Percentiles rank a stretch among this genome's conserved stretches.
These are phyloP conservation scores for Plenodomus lindquistii DNA, from an alignment of 2,329 filamentous ascomycete genomes.

Conservation along the genomic window DNA sequence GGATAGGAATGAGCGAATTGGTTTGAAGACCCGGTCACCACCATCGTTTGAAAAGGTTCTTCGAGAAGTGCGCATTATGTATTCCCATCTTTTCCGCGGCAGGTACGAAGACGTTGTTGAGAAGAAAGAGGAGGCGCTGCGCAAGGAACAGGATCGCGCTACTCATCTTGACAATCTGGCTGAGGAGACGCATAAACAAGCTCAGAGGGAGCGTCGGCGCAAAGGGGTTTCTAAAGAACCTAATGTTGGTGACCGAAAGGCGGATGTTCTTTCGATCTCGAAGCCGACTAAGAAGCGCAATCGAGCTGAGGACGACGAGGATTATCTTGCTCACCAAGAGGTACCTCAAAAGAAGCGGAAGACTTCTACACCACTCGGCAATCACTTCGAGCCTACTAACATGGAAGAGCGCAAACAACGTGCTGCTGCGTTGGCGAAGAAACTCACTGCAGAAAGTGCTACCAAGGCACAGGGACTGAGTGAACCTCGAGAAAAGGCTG, in stretches of 20 bases:
- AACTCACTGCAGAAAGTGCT: not conserved
- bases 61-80: slow-evolving; percentile 6
- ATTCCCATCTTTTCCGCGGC: slow-evolving; percentile 1
- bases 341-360: not conserved
- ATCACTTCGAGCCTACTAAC: not conserved
- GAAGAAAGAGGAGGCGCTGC: not conserved
- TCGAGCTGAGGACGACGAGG: not conserved
- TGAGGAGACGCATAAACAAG: not conserved
- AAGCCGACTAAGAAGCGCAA: not conserved
- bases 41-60: not conserved
- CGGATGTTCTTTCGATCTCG: not conserved
- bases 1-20: not conserved
- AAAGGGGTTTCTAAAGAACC: not conserved
- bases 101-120: not conserved
- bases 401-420: not conserved
- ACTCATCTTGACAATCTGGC: not conserved
- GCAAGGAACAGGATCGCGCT: not conserved
- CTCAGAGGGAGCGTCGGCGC: not conserved
- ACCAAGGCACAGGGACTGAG: not conserved
- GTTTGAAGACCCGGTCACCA: not conserved
- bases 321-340: not conserved
- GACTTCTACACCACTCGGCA: not conserved
- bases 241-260: not conserved
- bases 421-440: not conserved
- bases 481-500: not conserved